Conservation (phyloP, 495 filamentous ascomycete species). For the Thozetella sp. region DNA sequence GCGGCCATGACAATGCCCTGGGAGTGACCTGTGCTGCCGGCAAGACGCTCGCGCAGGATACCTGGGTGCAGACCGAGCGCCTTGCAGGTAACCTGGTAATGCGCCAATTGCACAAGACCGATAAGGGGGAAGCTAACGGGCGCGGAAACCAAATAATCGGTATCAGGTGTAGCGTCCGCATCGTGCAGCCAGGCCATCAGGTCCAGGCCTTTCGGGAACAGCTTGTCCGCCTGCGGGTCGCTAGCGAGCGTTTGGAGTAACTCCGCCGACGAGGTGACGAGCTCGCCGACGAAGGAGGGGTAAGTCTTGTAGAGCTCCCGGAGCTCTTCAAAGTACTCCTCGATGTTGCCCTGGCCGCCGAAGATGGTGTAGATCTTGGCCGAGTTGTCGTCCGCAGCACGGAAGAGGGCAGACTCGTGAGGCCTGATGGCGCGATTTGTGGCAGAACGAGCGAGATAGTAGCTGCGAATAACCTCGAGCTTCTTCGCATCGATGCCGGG, state of each 20-base stretch:
- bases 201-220: slow-evolving; percentile 94
- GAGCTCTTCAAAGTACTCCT: slow-evolving; percentile 98
- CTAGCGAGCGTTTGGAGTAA: slow-evolving; percentile 82
- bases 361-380: slow-evolving; percentile 90
- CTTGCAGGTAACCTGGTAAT: slow-evolving; percentile 92
- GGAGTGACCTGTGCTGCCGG: slow-evolving; percentile 93
- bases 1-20: slow-evolving; percentile 94
- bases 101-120: slow-evolving; percentile 90
- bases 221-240: slow-evolving; percentile 86
- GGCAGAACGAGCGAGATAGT: slow-evolving; percentile 87
- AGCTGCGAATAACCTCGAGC: slow-evolving; percentile 79
- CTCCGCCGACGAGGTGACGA: slow-evolving; percentile 77
- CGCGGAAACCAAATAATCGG: slow-evolving; percentile 93
- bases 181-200: slow-evolving; percentile 90
- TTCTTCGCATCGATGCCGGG: slow-evolving; percentile 91
- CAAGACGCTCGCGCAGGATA: slow-evolving; percentile 76
- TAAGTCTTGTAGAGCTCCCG: slow-evolving; percentile 90
- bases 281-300: slow-evolving; percentile 82
- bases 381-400: slow-evolving; percentile 77
- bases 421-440: slow-evolving; percentile 79
- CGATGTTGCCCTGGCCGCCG: slow-evolving; percentile 98
- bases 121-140: slow-evolving; percentile 97
- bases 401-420: slow-evolving; percentile 90
- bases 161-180: slow-evolving; percentile 85
- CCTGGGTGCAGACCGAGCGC: slow-evolving; percentile 85